These are phyloP conservation scores for Mycena rebaudengoi DNA, from an alignment of 768 basidiomycete genomes.

Conservation along the genomic window DNA sequence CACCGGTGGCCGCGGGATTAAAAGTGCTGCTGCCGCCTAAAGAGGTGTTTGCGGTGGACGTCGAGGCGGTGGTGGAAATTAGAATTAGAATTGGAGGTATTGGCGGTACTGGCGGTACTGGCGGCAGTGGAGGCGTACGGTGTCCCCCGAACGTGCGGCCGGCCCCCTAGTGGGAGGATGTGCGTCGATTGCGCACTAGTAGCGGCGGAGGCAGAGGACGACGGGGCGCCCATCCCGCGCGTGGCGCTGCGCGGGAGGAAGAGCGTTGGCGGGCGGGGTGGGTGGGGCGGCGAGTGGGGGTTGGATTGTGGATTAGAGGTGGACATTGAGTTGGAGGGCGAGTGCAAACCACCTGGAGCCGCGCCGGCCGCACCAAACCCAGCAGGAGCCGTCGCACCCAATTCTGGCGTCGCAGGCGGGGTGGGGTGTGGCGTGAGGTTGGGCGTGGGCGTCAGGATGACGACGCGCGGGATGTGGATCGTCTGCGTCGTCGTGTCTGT, in stretches of 20 bases:
- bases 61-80: too few species aligned
- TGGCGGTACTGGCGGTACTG: too few species aligned
- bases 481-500: slow-evolving; percentile 18
- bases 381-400: slow-evolving; percentile 30
- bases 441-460: slow-evolving; percentile 80
- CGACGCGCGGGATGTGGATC: slow-evolving; percentile 56
- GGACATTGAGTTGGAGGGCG: too few species aligned
- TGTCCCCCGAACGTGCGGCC: neutral
- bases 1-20: too few species aligned
- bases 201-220: neutral
- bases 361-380: too few species aligned
- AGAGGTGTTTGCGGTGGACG: too few species aligned
- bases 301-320: too few species aligned
- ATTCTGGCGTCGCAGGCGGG: slow-evolving; percentile 73
- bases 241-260: slow-evolving; percentile 19
- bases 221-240: slow-evolving; percentile 27
- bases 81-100: too few species aligned
- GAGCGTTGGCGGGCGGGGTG: neutral
- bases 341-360: too few species aligned
- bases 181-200: slow-evolving; percentile 24
- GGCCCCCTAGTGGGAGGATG: slow-evolving; percentile 23
- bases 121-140: neutral
- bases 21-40: too few species aligned
- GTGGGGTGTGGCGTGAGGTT: slow-evolving; percentile 83
- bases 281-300: neutral